Evolutionary conservation across 805 yeast genomes (phyloP).

Genomic region (Wickerhamiella australiensis): DNA sequence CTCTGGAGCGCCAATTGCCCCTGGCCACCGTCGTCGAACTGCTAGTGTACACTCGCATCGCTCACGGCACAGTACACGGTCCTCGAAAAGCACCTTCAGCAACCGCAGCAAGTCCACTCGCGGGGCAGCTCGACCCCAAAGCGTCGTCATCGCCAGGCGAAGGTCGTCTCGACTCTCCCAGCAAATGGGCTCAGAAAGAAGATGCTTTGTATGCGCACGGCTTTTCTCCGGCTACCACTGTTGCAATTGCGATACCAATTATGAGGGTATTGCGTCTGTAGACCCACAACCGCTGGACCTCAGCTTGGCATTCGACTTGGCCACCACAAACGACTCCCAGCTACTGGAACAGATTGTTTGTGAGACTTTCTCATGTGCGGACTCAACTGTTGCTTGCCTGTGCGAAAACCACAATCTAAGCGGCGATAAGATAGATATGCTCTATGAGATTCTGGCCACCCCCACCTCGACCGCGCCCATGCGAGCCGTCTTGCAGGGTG

Average conservation of each 20-base stretch:
- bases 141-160: not conserved
- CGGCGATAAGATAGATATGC: not conserved
- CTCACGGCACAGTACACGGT: not conserved
- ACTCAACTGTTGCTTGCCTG: not conserved
- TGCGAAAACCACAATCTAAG: not conserved
- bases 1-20: not conserved
- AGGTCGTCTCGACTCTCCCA: not conserved
- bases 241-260: slow-evolving; percentile 19
- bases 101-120: not conserved
- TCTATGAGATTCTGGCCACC: slow-evolving; percentile 17
- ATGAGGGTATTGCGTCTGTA: slow-evolving; percentile 8
- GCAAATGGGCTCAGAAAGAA: slow-evolving; percentile 11
- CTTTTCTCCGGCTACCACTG: slow-evolving; percentile 16
- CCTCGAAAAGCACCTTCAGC: slow-evolving; percentile 3
- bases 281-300: slow-evolving; percentile 16
- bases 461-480: slow-evolving; percentile 21
- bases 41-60: slow-evolving; percentile 10
- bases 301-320: slow-evolving; percentile 18
- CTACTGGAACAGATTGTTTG: slow-evolving; percentile 20
- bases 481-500: slow-evolving; percentile 24
- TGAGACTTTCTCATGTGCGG: slow-evolving; percentile 16
- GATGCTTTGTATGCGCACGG: slow-evolving; percentile 19
- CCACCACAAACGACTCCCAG: slow-evolving; percentile 16
- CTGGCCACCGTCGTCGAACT: slow-evolving; percentile 5
- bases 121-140: not conserved